phyloP scores from a whole-genome alignment of 202 grass and related monocot genomes.

The Saccharum hybrid region DNA sequence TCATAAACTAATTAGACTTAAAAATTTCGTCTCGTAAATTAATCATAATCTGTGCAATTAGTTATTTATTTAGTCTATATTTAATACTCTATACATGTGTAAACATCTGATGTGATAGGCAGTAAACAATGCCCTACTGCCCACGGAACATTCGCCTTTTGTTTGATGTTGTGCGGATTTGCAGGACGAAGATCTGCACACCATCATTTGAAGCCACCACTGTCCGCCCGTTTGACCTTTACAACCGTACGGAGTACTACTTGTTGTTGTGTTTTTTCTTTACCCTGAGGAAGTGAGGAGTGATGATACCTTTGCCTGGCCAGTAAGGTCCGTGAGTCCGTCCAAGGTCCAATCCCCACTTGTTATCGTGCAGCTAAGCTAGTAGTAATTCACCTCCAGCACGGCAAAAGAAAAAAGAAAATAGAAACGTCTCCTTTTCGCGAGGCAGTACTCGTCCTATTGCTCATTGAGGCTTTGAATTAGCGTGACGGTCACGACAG shows the following conservation, averaged over 20 bases:
- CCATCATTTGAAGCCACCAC: neutral
- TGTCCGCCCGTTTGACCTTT: neutral
- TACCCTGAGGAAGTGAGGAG: neutral
- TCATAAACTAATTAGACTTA: no score
- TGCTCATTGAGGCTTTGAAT: neutral
- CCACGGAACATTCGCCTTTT: neutral
- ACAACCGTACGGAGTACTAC: neutral
- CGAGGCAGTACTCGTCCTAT: no score
- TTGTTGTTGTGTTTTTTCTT: neutral
- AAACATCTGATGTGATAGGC: no score
- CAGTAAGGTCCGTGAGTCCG: neutral
- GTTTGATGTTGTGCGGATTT: neutral
- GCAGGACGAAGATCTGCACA: neutral
- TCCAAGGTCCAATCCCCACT: neutral
- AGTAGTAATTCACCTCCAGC: neutral
- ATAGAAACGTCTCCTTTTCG: no score
- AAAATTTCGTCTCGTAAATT: no score
- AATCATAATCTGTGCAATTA: no score
- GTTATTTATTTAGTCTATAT: no score
- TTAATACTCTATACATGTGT: no score
- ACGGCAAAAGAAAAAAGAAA: neutral
- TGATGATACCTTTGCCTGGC: neutral
- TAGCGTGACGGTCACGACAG: constrained; percentile 25
- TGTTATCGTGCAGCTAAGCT: neutral
- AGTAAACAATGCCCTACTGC: neutral